Base-by-base conservation (phyloP, 2,329 filamentous ascomycete genomes). In the Metarhizium guizhouense region DNA sequence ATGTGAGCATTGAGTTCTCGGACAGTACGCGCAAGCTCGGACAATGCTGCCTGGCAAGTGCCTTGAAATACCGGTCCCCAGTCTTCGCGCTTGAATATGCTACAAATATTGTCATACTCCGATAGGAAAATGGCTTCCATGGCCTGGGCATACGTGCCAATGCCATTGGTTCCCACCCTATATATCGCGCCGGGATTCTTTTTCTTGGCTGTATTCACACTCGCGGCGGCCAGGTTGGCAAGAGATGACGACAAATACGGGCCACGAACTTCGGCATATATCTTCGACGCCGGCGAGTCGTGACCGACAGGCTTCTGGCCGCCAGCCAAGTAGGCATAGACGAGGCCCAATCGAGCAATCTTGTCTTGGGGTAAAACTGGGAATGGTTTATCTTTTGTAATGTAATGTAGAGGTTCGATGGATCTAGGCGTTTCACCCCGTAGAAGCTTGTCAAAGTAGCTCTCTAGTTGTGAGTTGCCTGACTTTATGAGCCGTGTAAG, bases 1-100 rank as follows among this genome's bases (percentile, higher is more conserved):
- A 97, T 91, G 65, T 96, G 92, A 52, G 83, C 80, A 69, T 97
- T 96, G 36, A 99, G 78, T 65, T 97, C 93, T 32, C 88, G 84
- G 54, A 97, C 72, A 0, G 94, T 96, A 62, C 90, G 85, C 6
- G 87, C 85, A 62, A 97, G 87, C 64, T 96, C 91, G 7, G 84
- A 80, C 58, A 99, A 77, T 13, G 92, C 82, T 38, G 82, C 77
- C 64, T 90, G 86, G 67, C 89, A 94, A 2, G 92, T 92, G 16
- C 85, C 78, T 63, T 88, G 85, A 62, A 95, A 87, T 8, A 94
- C 84, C 36, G 83, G 76, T 0, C 85, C 85, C 85, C 90, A 95
- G 66, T 96, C 90, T 56, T 94, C 89, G 8, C 88, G 82, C 30
- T 85, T 81, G 68, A 97, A 99, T 56, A 99, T 84, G 59, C 84